Evolutionary conservation across 164 flowering plant species (phyloP), one percentile per base, ranked within the genome.

Genomic region (Saururus chinensis): DNA sequence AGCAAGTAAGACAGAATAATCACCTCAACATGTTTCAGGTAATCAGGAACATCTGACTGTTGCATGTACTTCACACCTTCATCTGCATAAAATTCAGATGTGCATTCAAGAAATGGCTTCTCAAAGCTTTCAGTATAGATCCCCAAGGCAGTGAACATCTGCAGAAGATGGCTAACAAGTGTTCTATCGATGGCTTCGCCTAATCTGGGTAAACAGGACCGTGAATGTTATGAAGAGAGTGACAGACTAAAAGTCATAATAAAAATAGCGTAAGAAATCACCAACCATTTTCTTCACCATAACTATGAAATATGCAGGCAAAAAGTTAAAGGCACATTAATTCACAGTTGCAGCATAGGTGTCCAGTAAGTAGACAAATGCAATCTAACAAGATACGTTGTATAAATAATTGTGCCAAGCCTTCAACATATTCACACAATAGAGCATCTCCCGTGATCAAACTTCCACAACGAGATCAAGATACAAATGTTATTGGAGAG

Each of bases 21-120:
- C 73, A 95, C 99, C 96, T 95, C 99, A 61, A 87, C 98, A 79
- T 91, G 98, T 76, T 87, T 89, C 79, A 95, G 74, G 71, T 91
- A 95, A 69, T 91, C 98, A 8, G 98, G 86, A 82, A 91, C 89
- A 80, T 95, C 98, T 57, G 96, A 80, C 60, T 84, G 95, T 76
- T 91, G 99, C 98, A 95, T 91, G 81, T 78, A 87, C 69, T 91
- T 89, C 64, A 79, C 82, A 70, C 99, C 98, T 79, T 95, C 99
- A 63, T 96, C 74, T 64, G 96, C 99, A 84, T 95, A 95, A 78
- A 91, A 95, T 48, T 92, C 92, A 68, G 95, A 84, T 58, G 98
- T 87, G 72, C 89, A 75, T 70, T 86, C 95, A 71, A 95, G 90
- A 73, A 91, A 92, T 63, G 90, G 86, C 75, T 88, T 95, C 82